These are phyloP conservation scores for Elsinoe arachidis DNA, from an alignment of 2,329 filamentous ascomycete species.

Conservation along the genomic window DNA sequence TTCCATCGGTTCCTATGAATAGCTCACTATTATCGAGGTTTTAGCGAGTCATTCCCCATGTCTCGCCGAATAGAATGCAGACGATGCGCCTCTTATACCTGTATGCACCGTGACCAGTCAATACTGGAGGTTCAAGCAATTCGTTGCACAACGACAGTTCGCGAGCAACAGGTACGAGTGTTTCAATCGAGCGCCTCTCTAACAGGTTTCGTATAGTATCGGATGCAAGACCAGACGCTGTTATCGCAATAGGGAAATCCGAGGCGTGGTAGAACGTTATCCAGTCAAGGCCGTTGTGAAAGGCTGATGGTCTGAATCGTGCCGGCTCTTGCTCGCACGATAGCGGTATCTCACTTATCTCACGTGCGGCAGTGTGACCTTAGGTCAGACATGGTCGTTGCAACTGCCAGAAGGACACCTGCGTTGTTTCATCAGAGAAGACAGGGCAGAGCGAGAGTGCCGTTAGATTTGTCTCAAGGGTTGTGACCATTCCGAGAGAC, in stretches of 20 bases:
- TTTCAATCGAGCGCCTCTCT: neutral
- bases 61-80: neutral
- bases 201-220: neutral
- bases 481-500: neutral
- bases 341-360: neutral
- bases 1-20: neutral
- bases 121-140: neutral
- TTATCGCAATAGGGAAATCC: neutral
- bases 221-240: neutral
- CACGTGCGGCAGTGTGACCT: neutral
- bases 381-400: slow-evolving; percentile 2
- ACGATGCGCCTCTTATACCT: neutral
- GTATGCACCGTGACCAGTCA: neutral
- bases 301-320: neutral
- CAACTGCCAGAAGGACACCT: neutral
- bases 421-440: neutral
- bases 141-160: neutral
- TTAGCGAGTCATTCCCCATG: neutral
- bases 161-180: neutral
- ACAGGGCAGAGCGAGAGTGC: neutral
- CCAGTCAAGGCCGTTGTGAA: neutral
- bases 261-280: neutral
- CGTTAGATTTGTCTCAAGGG: slow-evolving; percentile 10
- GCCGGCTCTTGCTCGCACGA: neutral
- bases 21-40: neutral